phyloP scores from a whole-genome alignment of 352 stramenopile species.

The Peronosclerospora sorghi region DNA sequence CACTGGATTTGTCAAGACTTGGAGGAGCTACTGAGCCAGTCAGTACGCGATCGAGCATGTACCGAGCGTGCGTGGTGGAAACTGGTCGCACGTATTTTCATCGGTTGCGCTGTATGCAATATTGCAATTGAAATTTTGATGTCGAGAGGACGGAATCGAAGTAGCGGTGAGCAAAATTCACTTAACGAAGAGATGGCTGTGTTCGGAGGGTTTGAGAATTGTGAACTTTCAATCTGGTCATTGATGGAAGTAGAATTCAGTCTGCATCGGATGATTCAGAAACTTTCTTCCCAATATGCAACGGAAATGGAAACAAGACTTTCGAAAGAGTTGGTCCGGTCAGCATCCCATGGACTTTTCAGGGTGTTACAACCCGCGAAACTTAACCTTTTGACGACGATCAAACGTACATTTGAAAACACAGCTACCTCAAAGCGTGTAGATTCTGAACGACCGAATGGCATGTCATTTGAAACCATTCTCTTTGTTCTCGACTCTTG shows the following conservation, averaged over 20 bases:
- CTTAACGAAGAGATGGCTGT: background rate
- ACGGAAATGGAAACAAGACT: conserved; percentile 22
- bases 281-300: conserved; percentile 15
- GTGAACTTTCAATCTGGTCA: conserved; percentile 27
- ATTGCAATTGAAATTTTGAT: conserved; percentile 28
- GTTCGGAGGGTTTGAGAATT: conserved; percentile 4
- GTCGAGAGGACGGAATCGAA: background rate
- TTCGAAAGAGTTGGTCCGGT: conserved; percentile 27
- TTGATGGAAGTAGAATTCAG: conserved; percentile 49
- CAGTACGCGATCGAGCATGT: conserved; percentile 2
- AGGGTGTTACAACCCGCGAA: conserved; percentile 24
- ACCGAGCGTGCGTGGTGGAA: conserved; percentile 28
- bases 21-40: conserved; percentile 11
- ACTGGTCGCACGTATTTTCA: conserved; percentile 31
- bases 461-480: conserved; percentile 29
- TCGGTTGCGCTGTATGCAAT: conserved; percentile 41
- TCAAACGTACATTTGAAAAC: conserved; percentile 8
- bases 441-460: conserved; percentile 1
- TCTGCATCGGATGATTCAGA: conserved; percentile 36
- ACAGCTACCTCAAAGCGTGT: background rate
- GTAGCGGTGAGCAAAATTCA: background rate
- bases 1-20: conserved; percentile 36
- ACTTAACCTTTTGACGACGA: conserved; percentile 11
- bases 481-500: conserved; percentile 32
- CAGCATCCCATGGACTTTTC: conserved; percentile 20